Evolutionary conservation across 2,329 filamentous ascomycete species (phyloP).

Genomic region (Apiospora saccharicola): DNA sequence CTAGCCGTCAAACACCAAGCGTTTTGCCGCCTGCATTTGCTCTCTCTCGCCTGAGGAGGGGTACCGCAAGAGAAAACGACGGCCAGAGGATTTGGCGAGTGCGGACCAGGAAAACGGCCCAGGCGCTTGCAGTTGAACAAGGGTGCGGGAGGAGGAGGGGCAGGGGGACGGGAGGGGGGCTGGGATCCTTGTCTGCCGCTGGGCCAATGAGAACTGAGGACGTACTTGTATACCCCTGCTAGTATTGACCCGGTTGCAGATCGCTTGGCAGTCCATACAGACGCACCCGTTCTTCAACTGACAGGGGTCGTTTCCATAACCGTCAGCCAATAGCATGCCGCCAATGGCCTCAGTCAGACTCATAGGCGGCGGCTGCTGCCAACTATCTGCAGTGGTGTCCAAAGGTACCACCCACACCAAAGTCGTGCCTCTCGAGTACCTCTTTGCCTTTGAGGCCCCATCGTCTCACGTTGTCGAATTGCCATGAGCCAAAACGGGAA

Average conservation of each 20-base stretch:
- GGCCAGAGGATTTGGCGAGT: constrained; percentile 10
- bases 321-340: constrained; percentile 23
- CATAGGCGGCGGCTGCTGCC: constrained; percentile 20
- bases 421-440: neutral
- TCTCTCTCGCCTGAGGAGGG: constrained; percentile 25
- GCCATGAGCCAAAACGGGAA: constrained; percentile 21
- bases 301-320: constrained; percentile 25
- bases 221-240: constrained; percentile 15
- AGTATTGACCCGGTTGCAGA: constrained; percentile 40
- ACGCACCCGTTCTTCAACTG: constrained; percentile 21
- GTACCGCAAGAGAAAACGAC: constrained; percentile 6
- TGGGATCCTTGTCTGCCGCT: constrained; percentile 13
- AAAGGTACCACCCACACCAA: constrained; percentile 2
- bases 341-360: constrained; percentile 21
- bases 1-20: constrained; percentile 33
- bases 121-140: constrained; percentile 40
- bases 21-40: constrained; percentile 38
- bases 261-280: constrained; percentile 40
- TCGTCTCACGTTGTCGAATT: constrained; percentile 20
- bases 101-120: constrained; percentile 32
- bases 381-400: neutral
- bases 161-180: constrained; percentile 5
- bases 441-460: neutral
- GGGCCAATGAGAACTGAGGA: neutral
- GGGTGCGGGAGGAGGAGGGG: constrained; percentile 9